A percentile compares a stretch with the other conserved stretches of the same genome.
Evolutionary conservation across 176 grass and related monocot species (phyloP).

Genomic region (Avena atlantica): DNA sequence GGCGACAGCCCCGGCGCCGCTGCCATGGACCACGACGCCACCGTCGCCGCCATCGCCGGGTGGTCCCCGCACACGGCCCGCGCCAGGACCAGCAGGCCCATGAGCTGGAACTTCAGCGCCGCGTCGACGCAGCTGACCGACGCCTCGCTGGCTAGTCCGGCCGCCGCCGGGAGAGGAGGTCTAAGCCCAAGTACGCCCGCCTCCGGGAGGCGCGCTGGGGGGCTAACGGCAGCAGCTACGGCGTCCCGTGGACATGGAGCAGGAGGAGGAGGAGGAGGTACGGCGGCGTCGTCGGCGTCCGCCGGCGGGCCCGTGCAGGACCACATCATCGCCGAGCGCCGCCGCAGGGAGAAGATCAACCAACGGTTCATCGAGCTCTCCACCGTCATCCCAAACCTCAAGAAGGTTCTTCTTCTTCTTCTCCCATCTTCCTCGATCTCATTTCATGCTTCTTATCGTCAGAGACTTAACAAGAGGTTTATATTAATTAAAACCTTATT

Average conservation of each 20-base stretch:
- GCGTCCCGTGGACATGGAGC: neutral
- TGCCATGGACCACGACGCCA: slow-evolving; percentile 37
- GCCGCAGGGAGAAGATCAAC: slow-evolving; percentile 83
- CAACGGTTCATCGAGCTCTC: slow-evolving; percentile 81
- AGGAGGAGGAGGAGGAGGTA: neutral
- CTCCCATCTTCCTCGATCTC: neutral
- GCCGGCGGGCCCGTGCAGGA: slow-evolving; percentile 57
- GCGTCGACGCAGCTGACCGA: slow-evolving; percentile 31
- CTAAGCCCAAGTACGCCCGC: slow-evolving; percentile 1
- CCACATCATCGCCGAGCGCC: slow-evolving; percentile 81
- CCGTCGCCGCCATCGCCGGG: neutral
- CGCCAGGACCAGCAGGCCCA: slow-evolving; percentile 36
- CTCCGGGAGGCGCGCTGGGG: neutral
- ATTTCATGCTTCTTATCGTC: too few species aligned
- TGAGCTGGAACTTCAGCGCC: slow-evolving; percentile 67
- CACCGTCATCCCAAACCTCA: slow-evolving; percentile 72
- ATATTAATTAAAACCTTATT: too few species aligned
- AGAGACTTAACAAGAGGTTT: too few species aligned
- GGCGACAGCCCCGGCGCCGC: slow-evolving; percentile 39
- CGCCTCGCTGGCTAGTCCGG: neutral
- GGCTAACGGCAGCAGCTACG: neutral
- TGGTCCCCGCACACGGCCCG: slow-evolving; percentile 47
- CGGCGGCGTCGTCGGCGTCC: neutral
- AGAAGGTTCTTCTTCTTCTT: slow-evolving; percentile 58
- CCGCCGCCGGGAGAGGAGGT: neutral